Evolutionary conservation across 345 rosid genomes (phyloP).

Genomic region (Salix purpurea): DNA sequence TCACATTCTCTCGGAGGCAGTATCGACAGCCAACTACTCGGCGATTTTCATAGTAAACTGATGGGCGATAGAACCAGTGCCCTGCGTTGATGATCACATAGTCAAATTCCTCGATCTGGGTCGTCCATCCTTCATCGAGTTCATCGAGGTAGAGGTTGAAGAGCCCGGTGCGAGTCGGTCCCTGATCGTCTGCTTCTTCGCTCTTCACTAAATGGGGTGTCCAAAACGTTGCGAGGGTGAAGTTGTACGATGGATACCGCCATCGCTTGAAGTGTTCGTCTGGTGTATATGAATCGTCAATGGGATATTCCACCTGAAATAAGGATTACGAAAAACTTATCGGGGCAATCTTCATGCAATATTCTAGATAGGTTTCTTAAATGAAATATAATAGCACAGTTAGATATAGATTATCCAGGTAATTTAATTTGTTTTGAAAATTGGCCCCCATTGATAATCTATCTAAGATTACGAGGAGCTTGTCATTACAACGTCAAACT

Average conservation of each 20-base stretch:
- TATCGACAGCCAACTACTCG: constrained; percentile 53
- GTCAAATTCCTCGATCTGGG: constrained; percentile 53
- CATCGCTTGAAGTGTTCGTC: constrained; percentile 60
- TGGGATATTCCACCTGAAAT: constrained; percentile 67
- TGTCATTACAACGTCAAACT: no score
- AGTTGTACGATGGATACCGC: constrained; percentile 64
- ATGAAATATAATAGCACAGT: no score
- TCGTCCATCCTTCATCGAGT: constrained; percentile 47
- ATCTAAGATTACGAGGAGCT: no score
- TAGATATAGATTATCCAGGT: no score
- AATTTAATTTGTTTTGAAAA: no score
- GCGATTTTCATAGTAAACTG: constrained; percentile 44
- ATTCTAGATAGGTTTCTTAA: no score
- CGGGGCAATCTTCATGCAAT: no score
- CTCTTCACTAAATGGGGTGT: constrained; percentile 57
- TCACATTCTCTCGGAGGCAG: constrained; percentile 49
- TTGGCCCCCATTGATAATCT: no score
- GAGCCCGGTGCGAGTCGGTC: constrained; percentile 40
- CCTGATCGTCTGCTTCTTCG: constrained; percentile 29
- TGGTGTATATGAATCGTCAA: constrained; percentile 50
- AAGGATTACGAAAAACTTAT: no score
- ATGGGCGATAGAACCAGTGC: constrained; percentile 84
- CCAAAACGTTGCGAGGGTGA: constrained; percentile 68
- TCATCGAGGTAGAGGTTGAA: constrained; percentile 67
- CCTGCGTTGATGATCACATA: constrained; percentile 62